Evolutionary conservation across 805 yeast genomes (phyloP).

Genomic region (Kluyveromyces nonfermentans): DNA sequence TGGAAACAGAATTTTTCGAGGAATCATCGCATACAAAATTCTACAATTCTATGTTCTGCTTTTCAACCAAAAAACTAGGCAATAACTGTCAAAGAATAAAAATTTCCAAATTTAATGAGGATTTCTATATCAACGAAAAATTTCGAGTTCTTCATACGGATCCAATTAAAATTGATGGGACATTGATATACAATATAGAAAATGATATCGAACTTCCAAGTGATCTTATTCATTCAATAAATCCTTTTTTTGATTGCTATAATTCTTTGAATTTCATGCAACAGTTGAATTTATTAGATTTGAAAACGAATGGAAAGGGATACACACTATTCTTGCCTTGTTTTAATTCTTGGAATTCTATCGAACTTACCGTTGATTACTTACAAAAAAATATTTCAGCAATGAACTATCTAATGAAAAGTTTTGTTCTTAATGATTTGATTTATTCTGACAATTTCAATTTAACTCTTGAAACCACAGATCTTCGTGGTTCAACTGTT

Average conservation of each 20-base stretch:
- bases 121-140: constrained; percentile 46
- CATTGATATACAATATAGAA: constrained; percentile 56
- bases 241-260: constrained; percentile 55
- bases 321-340: constrained; percentile 77
- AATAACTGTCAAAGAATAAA: constrained; percentile 56
- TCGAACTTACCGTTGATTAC: constrained; percentile 52
- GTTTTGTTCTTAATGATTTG: constrained; percentile 50
- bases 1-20: constrained; percentile 12
- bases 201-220: constrained; percentile 56
- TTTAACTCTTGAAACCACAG: constrained; percentile 19
- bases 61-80: constrained; percentile 42
- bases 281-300: constrained; percentile 40
- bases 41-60: constrained; percentile 44
- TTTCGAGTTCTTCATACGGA: constrained; percentile 34
- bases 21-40: constrained; percentile 24
- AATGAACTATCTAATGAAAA: constrained; percentile 44
- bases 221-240: constrained; percentile 54
- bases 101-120: constrained; percentile 26
- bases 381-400: constrained; percentile 43
- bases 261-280: constrained; percentile 51
- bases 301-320: constrained; percentile 47
- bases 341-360: constrained; percentile 57
- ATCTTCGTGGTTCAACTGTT: constrained; percentile 23
- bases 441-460: constrained; percentile 55
- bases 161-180: constrained; percentile 47